Evolutionary conservation across 208 protist genomes (phyloP).

Genomic region (Trypanosoma brucei): DNA sequence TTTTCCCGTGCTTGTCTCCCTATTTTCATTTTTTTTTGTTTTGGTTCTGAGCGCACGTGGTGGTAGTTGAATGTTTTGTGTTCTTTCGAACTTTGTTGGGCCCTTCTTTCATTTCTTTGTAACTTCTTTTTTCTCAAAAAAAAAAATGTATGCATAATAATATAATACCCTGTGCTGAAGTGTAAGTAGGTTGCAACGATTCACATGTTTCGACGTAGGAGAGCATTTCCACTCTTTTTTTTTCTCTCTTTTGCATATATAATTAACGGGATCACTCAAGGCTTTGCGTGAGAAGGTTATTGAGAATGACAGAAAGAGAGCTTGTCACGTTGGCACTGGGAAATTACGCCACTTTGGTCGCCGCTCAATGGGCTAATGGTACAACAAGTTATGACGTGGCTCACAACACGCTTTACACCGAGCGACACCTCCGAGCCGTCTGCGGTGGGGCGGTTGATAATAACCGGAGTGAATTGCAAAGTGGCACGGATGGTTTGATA

Average conservation of each 20-base stretch:
- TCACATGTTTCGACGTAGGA: no score
- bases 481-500: background rate
- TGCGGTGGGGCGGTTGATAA: slow-evolving; percentile 17
- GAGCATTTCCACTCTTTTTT: no score
- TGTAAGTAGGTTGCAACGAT: no score
- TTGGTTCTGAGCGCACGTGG: background rate
- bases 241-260: no score
- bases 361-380: slow-evolving; percentile 84
- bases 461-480: background rate
- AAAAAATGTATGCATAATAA: no score
- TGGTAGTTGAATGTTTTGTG: no score
- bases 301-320: slow-evolving; percentile 40
- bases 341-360: slow-evolving; percentile 82
- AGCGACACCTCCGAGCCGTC: slow-evolving; percentile 31
- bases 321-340: slow-evolving; percentile 76
- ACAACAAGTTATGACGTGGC: slow-evolving; percentile 62
- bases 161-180: no score
- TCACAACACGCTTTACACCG: slow-evolving; percentile 64
- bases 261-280: no score
- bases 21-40: background rate
- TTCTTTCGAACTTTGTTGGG: no score
- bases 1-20: background rate
- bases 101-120: no score
- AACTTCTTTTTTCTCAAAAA: no score
- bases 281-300: no score